Evolutionary conservation across 495 filamentous ascomycete genomes (phyloP), one percentile per base, ranked within the genome.

Genomic region (Schizothecium vesticola): DNA sequence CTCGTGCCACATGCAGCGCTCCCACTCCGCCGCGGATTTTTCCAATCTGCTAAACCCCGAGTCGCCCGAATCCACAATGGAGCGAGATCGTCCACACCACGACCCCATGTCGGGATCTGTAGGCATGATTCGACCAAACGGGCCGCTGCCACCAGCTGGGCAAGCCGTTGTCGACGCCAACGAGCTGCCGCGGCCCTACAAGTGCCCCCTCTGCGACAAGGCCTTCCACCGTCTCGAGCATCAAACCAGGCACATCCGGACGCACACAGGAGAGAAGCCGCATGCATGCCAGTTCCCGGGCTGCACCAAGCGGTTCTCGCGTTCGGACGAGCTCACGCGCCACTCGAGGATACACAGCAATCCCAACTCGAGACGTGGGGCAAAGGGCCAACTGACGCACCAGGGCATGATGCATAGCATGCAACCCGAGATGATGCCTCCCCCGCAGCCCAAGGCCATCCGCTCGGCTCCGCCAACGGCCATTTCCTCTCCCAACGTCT

Each of bases 271-370:
- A 68, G 95, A 99, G 82, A 99, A 98, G 83, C 95, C 95, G 21
- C 95, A 99, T 74, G 93, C 90, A 56, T 99, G 95, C 86, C 87
- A 90, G 73, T 97, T 92, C 74, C 92, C 92, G 4, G 94, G 93
- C 63, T 99, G 95, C 87, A 95, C 92, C 62, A 99, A 99, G 81
- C 91, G 93, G 67, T 99, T 99, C 86, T 96, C 92, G 72, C 88
- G 95, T 25, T 98, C 96, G 22, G 95, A 99, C 74, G 95, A 99
- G 81, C 85, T 99, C 66, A 99, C 95, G 56, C 88, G 95, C 59
- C 95, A 99, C 81, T 97, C 95, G 77, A 86, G 95, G 77, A 99
- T 99, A 83, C 95, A 99, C 86, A 97, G 89, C 85, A 99, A 99
- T 81, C 95, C 96, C 59, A 98, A 98, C 84, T 96, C 93, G 69